These are phyloP conservation scores for Aspergillus proliferans DNA, from an alignment of 2,329 filamentous ascomycete genomes.

Conservation along the genomic window DNA sequence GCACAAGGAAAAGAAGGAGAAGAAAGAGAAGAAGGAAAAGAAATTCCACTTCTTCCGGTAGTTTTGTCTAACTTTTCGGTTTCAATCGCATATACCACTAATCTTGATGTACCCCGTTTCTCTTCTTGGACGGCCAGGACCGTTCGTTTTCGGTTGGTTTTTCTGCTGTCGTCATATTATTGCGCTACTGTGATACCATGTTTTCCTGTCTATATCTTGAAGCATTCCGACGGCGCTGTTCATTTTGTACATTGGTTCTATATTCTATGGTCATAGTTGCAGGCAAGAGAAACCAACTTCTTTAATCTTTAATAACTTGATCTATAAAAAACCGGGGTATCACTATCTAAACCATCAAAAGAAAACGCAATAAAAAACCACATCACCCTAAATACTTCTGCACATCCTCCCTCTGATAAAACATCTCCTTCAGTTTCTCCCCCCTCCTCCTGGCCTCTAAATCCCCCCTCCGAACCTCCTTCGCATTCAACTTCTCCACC, in stretches of 20 bases:
- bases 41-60: conserved; percentile 53
- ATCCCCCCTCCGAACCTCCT: conserved; percentile 58
- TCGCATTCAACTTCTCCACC: conserved; percentile 58
- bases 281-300: not conserved
- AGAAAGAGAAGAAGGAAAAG: conserved; percentile 43
- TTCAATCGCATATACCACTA: conserved; percentile 1
- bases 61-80: not conserved
- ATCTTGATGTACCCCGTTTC: conserved; percentile 3
- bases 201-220: conserved; percentile 12
- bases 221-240: conserved; percentile 11
- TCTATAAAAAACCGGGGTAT: not conserved
- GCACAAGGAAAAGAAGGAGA: conserved; percentile 53
- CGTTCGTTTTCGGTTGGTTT: conserved; percentile 1
- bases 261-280: not conserved
- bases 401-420: conserved; percentile 70
- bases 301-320: conserved; percentile 1
- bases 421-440: conserved; percentile 61
- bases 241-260: not conserved
- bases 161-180: conserved; percentile 13
- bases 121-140: conserved; percentile 1
- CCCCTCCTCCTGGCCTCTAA: conserved; percentile 57
- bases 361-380: not conserved
- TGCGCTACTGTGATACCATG: conserved; percentile 33
- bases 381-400: conserved; percentile 60
- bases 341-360: not conserved